These are phyloP conservation scores for Trichophyton schoenleinii DNA, from an alignment of 2,329 filamentous ascomycete genomes.

Conservation along the genomic window DNA sequence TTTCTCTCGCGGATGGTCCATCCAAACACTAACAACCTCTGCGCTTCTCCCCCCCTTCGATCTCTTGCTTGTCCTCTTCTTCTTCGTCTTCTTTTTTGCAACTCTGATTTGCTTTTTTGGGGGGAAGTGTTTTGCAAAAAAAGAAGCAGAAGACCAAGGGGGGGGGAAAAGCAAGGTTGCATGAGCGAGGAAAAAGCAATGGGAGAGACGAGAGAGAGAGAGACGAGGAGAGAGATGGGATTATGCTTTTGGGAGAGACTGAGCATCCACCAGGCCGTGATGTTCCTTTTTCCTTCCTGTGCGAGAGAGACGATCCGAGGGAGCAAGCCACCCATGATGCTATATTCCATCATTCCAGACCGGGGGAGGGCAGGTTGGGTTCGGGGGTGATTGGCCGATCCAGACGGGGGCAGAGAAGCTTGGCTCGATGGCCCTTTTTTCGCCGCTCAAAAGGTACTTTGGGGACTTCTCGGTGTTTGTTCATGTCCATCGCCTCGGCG, in stretches of 20 bases:
- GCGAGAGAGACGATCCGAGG: not conserved
- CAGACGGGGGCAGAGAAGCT: not conserved
- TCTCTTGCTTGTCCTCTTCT: not conserved
- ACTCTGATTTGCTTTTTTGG: not conserved
- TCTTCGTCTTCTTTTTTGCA: not conserved
- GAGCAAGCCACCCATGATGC: not conserved
- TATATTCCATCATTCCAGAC: not conserved
- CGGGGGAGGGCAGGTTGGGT: not conserved
- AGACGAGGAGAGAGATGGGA: not conserved
- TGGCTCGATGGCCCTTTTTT: not conserved
- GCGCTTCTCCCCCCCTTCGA: not conserved
- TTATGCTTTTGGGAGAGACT: not conserved
- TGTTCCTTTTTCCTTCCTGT: slow-evolving; percentile 1
- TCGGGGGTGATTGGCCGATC: not conserved
- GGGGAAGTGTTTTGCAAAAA: no score
- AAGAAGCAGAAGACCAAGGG: no score
- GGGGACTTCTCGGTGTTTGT: not conserved
- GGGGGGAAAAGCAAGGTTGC: no score
- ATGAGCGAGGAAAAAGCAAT: not conserved
- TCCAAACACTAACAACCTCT: no score
- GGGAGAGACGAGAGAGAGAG: not conserved
- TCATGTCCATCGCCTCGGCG: not conserved
- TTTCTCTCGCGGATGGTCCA: no score
- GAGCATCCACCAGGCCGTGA: not conserved
- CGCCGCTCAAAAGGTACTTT: not conserved